Evolutionary conservation across 1,139 yeast species (phyloP).

Genomic region (Yamadazyma oceani): DNA sequence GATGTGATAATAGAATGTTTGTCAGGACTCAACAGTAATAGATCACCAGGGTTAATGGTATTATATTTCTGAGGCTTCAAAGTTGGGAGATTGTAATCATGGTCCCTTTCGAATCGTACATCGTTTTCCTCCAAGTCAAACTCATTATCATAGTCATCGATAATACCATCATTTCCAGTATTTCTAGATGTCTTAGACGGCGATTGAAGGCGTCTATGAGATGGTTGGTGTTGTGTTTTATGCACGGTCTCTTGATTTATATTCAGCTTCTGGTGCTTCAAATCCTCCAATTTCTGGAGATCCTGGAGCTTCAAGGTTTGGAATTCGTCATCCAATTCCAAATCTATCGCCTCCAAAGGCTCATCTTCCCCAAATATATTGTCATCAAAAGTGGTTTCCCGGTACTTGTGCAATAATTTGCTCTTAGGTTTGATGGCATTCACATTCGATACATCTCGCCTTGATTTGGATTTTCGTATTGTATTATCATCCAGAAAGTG

Average conservation of each 20-base stretch:
- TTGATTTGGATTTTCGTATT: constrained; percentile 8
- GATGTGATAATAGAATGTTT: constrained; percentile 5
- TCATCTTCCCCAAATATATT: constrained; percentile 34
- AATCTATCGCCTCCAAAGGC: constrained; percentile 6
- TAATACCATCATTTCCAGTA: background rate
- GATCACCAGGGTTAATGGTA: constrained; percentile 1
- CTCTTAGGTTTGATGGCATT: background rate
- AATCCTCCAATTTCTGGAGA: constrained; percentile 14
- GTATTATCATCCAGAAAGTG: too few species aligned
- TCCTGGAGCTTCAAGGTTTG: constrained; percentile 24
- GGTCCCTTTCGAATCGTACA: background rate
- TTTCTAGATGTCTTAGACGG: background rate
- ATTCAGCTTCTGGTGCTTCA: constrained; percentile 12
- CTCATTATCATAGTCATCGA: constrained; percentile 7
- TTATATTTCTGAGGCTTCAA: background rate
- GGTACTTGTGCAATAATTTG: background rate
- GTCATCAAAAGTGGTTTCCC: constrained; percentile 14
- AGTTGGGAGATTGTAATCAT: too few species aligned
- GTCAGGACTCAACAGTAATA: background rate
- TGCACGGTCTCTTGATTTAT: too few species aligned
- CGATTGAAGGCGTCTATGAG: background rate
- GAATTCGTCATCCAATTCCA: constrained; percentile 23
- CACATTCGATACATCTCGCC: constrained; percentile 11
- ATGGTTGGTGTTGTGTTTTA: constrained; percentile 2
- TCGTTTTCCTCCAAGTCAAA: constrained; percentile 1